Base-by-base conservation (phyloP, 2,329 filamentous ascomycete genomes). In the Thermothelomyces thermophilus region DNA sequence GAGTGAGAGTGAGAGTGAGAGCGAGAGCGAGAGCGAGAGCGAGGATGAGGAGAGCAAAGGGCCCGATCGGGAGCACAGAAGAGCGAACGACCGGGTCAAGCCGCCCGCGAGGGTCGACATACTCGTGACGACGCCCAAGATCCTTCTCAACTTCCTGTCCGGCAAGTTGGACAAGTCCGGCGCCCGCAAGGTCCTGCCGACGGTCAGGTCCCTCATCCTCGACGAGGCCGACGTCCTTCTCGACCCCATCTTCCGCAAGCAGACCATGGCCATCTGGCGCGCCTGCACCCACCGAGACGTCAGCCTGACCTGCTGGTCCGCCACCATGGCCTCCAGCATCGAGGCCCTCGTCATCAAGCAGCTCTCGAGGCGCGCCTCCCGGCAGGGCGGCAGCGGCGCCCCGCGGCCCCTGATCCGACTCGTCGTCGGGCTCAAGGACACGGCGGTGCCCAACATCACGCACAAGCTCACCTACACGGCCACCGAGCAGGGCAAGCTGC, bases 201-300 rank as follows among this genome's bases (percentile, higher is more conserved):
- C 79, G 1, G 83, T 96, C 4, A 76, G 77, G 39, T 82, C 82
- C 44, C 72, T 98, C 16, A 77, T 97, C 31, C 74, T 98, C 2
- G 93, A 98, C 63, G 93, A 98, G 73, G 93, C 90, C 1, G 93
- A 98, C 66, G 90, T 97, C 13, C 83, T 98, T 5, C 79, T 98
- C 10, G 90, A 97, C 61, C 84, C 87, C 14, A 74, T 96, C 5
- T 98, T 98, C 72, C 80, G 87, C 50, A 86, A 93, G 19, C 90
- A 96, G 66, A 96, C 90, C 0, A 73, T 94, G 33, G 77, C 79
- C 3, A 83, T 97, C 55, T 96, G 90, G 90, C 79, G 80, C 36
- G 80, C 86, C 3, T 91, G 91, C 66, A 82, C 74, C 2, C 83
- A 84, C 58, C 73, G 80, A 3, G 69, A 75, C n/a, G 73, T 97